Base-by-base conservation (phyloP, 305 asterid species). In the Ruellia speciosa region DNA sequence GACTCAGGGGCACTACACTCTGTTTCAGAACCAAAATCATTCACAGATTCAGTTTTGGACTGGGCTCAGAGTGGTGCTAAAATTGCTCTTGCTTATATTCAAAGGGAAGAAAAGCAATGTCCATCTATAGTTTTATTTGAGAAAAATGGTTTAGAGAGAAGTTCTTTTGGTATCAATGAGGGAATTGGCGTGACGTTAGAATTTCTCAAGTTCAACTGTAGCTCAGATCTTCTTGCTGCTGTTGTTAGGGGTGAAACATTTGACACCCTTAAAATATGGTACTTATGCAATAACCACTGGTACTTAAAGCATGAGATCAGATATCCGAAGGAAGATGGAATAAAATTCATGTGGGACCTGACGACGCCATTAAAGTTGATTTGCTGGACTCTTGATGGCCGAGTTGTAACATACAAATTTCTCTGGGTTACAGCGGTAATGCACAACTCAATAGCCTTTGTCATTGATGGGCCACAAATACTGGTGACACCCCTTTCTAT, bases 1-100 rank as follows among this genome's bases (percentile, higher is more conserved):
- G 95, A 90, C 60, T 79, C 96, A 0, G 96, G 96, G 57, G 73
- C 62, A n/a, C 72, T 88, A 56, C 94, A 80, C 70, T 77, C 98
- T 58, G 82, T 83, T 73, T 90, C 98, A 49, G 94, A 82, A 67
- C 65, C 90, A 14, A 85, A 78, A 72, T 65, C 82, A 56, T 84
- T 85, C 70, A 75, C 80, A 84, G 98, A 88, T 45, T 69, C 90
- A 58, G 65, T 70, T 54, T 63, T 90, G 53, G 94, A 90, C 74
- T 90, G 98, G 98, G 71, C 79, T 74, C 92, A 82, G 18, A 82
- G 66, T 59, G 94, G 96, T 62, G 82, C 96, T 50, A 88, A 88
- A 79, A 84, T 90, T 69, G 95, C 94, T 47, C 68, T 75, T 24
- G 83, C 74, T 55, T 79, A 72, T 65, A 82, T 82, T 63, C 74